A percentile compares a stretch with the other conserved stretches of the same genome.
Conservation (phyloP, 305 asterid genomes). For the Fraxinus ornus region DNA sequence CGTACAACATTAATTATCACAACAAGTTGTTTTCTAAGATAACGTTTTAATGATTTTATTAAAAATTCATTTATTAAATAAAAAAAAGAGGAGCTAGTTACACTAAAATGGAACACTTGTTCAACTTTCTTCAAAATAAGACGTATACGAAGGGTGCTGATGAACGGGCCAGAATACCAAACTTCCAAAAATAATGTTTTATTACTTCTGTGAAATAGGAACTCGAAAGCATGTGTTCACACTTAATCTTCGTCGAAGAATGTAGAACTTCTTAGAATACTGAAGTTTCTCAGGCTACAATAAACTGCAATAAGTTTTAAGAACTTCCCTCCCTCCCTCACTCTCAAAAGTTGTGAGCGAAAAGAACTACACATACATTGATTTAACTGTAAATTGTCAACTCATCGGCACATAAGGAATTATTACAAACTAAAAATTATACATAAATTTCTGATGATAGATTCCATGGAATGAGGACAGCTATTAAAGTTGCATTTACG, state of each 20-base stretch:
- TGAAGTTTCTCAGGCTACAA: neutral
- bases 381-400: neutral
- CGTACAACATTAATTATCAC: neutral
- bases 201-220: neutral
- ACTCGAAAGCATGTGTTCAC: neutral
- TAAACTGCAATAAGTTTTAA: neutral
- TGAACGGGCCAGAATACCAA: neutral
- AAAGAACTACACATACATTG: neutral
- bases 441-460: neutral
- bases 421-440: neutral
- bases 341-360: neutral
- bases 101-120: neutral
- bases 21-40: neutral
- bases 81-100: neutral
- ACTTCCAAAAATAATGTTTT: neutral
- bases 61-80: neutral
- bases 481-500: neutral
- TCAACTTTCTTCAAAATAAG: neutral
- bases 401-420: neutral
- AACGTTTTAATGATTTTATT: neutral
- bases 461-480: neutral
- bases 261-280: neutral
- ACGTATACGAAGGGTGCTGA: neutral
- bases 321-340: neutral
- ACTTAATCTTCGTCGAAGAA: neutral